phyloP scores from a whole-genome alignment of 2,329 filamentous ascomycete species.

The Aspergillus felis region DNA sequence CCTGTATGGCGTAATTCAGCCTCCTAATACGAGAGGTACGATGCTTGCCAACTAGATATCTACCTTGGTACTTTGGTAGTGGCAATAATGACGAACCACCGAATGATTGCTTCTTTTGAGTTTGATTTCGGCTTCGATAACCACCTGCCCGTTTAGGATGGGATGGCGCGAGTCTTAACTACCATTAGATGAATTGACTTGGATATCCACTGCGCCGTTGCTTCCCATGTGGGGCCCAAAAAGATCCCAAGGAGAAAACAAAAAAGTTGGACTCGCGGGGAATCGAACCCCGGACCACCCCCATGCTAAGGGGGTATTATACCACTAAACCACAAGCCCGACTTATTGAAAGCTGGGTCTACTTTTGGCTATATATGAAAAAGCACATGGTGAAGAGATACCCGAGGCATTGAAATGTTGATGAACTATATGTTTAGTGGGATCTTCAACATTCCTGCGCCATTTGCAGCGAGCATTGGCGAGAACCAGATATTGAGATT shows the following conservation, averaged over 20 bases:
- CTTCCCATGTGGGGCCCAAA: not conserved
- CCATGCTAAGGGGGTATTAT: constrained; percentile 47
- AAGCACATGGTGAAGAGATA: too few species aligned
- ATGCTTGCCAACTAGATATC: not conserved
- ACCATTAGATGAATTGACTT: not conserved
- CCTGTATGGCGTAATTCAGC: not conserved
- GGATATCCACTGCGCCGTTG: too few species aligned
- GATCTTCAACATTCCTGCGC: too few species aligned
- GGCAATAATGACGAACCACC: too few species aligned
- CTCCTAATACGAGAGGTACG: not conserved
- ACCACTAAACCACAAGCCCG: constrained; percentile 44
- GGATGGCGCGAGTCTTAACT: not conserved
- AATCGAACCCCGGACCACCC: constrained; percentile 48
- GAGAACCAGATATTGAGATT: too few species aligned
- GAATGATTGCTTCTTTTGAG: too few species aligned
- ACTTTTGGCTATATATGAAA: too few species aligned
- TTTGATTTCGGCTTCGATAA: not conserved
- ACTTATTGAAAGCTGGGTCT: not conserved
- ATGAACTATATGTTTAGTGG: too few species aligned
- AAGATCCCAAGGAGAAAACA: not conserved
- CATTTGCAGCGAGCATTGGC: too few species aligned
- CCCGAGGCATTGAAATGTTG: too few species aligned
- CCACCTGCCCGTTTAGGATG: not conserved
- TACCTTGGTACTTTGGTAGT: not conserved
- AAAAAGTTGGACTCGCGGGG: constrained; percentile 42